These are phyloP conservation scores for Fennellomyces sp. DNA, from an alignment of 371 early-diverging fungal species.

Conservation along the genomic window DNA sequence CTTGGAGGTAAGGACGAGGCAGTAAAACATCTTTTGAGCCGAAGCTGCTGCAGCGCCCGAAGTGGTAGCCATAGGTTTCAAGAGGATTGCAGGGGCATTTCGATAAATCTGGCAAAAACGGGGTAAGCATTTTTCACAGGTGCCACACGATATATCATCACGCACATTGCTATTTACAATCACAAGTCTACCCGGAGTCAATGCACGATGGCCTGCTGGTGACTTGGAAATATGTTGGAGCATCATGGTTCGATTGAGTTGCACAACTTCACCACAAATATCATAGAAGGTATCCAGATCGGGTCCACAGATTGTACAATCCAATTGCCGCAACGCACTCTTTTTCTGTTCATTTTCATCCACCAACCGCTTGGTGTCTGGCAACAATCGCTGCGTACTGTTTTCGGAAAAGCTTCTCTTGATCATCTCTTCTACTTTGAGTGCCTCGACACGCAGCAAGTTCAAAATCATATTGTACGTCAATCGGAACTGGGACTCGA, in stretches of 20 bases:
- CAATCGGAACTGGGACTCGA: slow-evolving; percentile 96
- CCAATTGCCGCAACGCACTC: slow-evolving; percentile 64
- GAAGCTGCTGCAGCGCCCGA: slow-evolving; percentile 21
- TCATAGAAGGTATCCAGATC: slow-evolving; percentile 82
- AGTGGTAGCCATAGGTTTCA: slow-evolving; percentile 47
- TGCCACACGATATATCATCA: no score
- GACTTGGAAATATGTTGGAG: slow-evolving; percentile 59
- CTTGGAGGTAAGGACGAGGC: slow-evolving; percentile 42
- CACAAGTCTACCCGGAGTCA: slow-evolving; percentile 73
- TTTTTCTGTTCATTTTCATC: slow-evolving; percentile 63
- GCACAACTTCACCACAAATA: slow-evolving; percentile 58
- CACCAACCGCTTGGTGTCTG: slow-evolving; percentile 68
- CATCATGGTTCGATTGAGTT: slow-evolving; percentile 62
- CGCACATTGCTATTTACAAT: slow-evolving; percentile 70
- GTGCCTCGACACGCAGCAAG: slow-evolving; percentile 94
- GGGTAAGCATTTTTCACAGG: background rate
- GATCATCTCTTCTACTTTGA: slow-evolving; percentile 98
- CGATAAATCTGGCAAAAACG: slow-evolving; percentile 67
- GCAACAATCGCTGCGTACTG: slow-evolving; percentile 77
- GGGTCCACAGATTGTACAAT: slow-evolving; percentile 82
- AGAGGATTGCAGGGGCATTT: slow-evolving; percentile 70
- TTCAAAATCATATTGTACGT: slow-evolving; percentile 99
- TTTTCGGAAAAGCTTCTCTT: slow-evolving; percentile 97
- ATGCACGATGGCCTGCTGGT: slow-evolving; percentile 64
- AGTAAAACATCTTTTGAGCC: slow-evolving; percentile 54